These are phyloP conservation scores for Aspergillus fumigatiaffinis DNA, from an alignment of 2,329 filamentous ascomycete genomes.

Conservation along the genomic window DNA sequence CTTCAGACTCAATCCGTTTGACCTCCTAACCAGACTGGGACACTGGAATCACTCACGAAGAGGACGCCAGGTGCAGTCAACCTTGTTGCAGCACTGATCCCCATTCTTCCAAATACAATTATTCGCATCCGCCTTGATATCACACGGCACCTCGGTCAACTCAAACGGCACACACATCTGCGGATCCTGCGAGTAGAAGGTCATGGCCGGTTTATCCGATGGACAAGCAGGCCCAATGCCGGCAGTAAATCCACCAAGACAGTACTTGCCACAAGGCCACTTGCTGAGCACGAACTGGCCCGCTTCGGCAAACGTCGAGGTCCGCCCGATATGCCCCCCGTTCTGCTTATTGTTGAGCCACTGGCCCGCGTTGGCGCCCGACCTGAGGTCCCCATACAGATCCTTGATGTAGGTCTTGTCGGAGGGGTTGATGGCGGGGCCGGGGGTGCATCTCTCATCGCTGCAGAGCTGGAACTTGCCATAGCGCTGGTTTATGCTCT, in stretches of 20 bases:
- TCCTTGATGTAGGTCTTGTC: conserved; percentile 8
- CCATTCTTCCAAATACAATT: conserved; percentile 12
- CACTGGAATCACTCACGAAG: no score
- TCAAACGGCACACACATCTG: conserved; percentile 11
- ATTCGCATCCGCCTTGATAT: conserved; percentile 6
- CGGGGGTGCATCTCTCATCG: conserved; percentile 3
- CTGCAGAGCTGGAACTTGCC: conserved; percentile 13
- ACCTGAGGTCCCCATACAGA: conserved; percentile 5
- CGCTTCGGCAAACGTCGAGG: background rate
- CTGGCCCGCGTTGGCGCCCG: conserved; percentile 2
- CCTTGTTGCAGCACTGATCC: conserved; percentile 6
- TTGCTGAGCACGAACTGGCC: conserved; percentile 9
- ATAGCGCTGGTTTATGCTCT: conserved; percentile 6
- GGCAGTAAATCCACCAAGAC: conserved; percentile 6
- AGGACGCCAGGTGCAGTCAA: conserved; percentile 1
- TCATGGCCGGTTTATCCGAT: conserved; percentile 4
- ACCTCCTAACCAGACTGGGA: no score
- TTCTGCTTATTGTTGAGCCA: conserved; percentile 11
- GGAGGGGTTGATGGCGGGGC: conserved; percentile 2
- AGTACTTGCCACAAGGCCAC: conserved; percentile 13
- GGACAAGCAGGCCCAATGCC: conserved; percentile 10
- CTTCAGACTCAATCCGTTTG: no score
- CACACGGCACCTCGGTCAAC: conserved; percentile 11
- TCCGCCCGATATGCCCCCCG: conserved; percentile 9
- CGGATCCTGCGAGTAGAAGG: conserved; percentile 9